A percentile compares a stretch with the other conserved stretches of the same genome.
Evolutionary conservation across 139 green algal species (phyloP).

Genomic region (Dunaliella sp.): DNA sequence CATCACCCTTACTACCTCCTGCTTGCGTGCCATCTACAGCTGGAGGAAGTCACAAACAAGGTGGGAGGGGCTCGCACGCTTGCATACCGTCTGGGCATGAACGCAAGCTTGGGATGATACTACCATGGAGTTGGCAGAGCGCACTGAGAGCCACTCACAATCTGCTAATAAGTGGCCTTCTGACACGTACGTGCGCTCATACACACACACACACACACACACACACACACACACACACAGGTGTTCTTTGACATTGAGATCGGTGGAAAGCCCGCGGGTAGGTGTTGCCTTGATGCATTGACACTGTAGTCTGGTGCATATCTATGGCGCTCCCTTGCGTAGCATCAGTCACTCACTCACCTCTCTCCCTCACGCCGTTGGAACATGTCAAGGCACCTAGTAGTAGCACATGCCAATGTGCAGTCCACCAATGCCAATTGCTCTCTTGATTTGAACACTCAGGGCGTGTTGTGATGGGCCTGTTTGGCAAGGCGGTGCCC

Average conservation of each 20-base stretch:
- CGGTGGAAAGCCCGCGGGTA: constrained; percentile 54
- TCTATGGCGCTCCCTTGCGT: background rate
- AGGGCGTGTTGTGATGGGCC: constrained; percentile 81
- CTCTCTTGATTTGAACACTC: too few species aligned
- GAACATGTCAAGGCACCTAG: too few species aligned
- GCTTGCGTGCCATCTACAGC: background rate
- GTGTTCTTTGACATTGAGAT: constrained; percentile 76
- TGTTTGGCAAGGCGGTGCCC: constrained; percentile 80
- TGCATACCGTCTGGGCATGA: background rate
- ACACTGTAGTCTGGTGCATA: constrained; percentile 6
- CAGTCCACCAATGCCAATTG: too few species aligned
- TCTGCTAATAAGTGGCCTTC: background rate
- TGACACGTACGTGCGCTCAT: background rate
- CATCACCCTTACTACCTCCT: too few species aligned
- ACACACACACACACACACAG: constrained; percentile 17
- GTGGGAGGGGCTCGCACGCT: background rate
- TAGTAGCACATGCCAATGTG: too few species aligned
- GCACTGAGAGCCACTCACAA: background rate
- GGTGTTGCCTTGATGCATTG: too few species aligned
- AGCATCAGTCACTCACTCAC: background rate
- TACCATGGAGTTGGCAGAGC: background rate
- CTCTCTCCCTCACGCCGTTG: background rate
- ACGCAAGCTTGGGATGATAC: background rate
- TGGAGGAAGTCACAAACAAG: constrained; percentile 4
- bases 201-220: background rate